A percentile compares a stretch with the other conserved stretches of the same genome.
These are phyloP conservation scores for Helotiales sp. DNA, from an alignment of 2,329 filamentous ascomycete genomes.

Conservation along the genomic window DNA sequence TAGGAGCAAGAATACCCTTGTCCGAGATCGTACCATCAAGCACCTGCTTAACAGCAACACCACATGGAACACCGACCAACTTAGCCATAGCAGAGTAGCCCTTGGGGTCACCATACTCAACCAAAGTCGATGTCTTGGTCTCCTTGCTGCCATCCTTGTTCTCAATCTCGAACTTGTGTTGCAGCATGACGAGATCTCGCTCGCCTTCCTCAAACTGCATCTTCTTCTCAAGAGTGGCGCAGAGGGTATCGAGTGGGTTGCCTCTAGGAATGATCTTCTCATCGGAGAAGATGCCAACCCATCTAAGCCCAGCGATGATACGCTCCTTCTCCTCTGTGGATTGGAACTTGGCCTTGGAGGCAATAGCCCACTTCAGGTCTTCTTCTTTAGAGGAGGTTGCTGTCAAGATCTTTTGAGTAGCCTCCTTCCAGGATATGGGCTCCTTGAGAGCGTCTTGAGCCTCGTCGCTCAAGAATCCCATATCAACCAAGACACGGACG, in stretches of 20 bases:
- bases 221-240: constrained; percentile 85
- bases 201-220: constrained; percentile 84
- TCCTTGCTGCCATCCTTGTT: constrained; percentile 75
- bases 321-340: constrained; percentile 67
- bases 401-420: constrained; percentile 74
- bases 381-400: constrained; percentile 64
- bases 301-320: constrained; percentile 70
- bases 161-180: constrained; percentile 84
- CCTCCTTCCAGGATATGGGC: constrained; percentile 79
- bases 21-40: constrained; percentile 72
- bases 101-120: constrained; percentile 76
- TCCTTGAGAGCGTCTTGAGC: constrained; percentile 64
- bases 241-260: constrained; percentile 88
- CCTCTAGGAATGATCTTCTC: constrained; percentile 68
- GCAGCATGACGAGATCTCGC: constrained; percentile 80
- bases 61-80: constrained; percentile 75
- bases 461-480: constrained; percentile 81
- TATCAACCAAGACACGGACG: constrained; percentile 82
- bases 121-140: constrained; percentile 77
- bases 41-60: constrained; percentile 75
- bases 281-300: constrained; percentile 70
- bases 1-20: constrained; percentile 75
- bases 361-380: constrained; percentile 73
- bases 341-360: constrained; percentile 72
- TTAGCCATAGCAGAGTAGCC: constrained; percentile 85